A percentile compares a stretch with the other conserved stretches of the same genome.
Conservation (phyloP, 2,329 filamentous ascomycete species). For the Colletotrichum eleusines region DNA sequence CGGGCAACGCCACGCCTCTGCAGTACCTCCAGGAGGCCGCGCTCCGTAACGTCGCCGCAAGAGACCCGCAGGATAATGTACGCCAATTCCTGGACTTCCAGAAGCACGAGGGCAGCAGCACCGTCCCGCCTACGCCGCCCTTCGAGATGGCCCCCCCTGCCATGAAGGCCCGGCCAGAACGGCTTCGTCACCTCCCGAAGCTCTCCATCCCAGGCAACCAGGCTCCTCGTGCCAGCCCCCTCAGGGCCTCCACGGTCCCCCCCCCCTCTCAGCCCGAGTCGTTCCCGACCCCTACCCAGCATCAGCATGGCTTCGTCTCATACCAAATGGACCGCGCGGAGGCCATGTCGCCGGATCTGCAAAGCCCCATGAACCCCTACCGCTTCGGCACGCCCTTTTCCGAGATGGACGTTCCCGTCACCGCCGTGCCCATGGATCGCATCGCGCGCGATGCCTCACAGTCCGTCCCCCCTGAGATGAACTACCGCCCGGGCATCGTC, state of each 20-base stretch:
- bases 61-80: conserved; percentile 93
- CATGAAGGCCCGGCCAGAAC: conserved; percentile 62
- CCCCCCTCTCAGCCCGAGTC: conserved; percentile 46
- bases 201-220: conserved; percentile 67
- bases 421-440: conserved; percentile 76
- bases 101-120: conserved; percentile 66
- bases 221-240: conserved; percentile 46
- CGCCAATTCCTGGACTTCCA: conserved; percentile 92
- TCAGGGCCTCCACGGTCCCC: conserved; percentile 48
- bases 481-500: conserved; percentile 67
- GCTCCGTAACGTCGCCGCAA: conserved; percentile 75
- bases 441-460: conserved; percentile 84
- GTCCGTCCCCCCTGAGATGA: conserved; percentile 95
- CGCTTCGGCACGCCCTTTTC: conserved; percentile 89
- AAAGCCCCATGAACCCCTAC: conserved; percentile 73
- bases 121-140: conserved; percentile 77
- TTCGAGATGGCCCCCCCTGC: conserved; percentile 70
- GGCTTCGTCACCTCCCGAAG: conserved; percentile 71
- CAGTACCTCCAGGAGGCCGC: conserved; percentile 79
- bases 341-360: conserved; percentile 66
- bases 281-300: conserved; percentile 42
- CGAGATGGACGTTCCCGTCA: conserved; percentile 89
- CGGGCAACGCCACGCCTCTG: conserved; percentile 71
- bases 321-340: conserved; percentile 66
- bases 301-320: conserved; percentile 55